These are phyloP conservation scores for Ustilago tritici DNA, from an alignment of 1,284 basidiomycete genomes.

Conservation along the genomic window DNA sequence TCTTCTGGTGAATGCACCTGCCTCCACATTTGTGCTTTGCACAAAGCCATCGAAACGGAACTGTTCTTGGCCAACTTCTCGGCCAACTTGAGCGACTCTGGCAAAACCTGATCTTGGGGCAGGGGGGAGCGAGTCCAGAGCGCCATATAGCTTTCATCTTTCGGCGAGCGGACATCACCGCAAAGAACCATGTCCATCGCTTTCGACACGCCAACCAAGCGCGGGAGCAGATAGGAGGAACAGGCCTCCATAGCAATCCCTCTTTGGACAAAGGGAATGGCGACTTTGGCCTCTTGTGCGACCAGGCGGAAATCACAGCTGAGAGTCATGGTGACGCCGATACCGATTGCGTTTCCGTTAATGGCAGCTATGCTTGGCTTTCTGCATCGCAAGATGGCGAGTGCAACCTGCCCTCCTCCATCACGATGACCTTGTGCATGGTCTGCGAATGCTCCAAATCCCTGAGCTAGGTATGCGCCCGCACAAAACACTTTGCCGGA, in stretches of 20 bases:
- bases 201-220: constrained; percentile 53
- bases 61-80: constrained; percentile 51
- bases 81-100: constrained; percentile 44
- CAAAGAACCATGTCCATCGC: constrained; percentile 57
- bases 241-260: constrained; percentile 61
- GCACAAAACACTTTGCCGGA: constrained; percentile 58
- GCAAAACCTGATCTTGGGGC: constrained; percentile 43
- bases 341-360: constrained; percentile 61
- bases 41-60: constrained; percentile 54
- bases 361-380: constrained; percentile 60
- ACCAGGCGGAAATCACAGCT: constrained; percentile 50
- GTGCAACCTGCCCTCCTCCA: constrained; percentile 47
- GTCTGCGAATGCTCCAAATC: constrained; percentile 48
- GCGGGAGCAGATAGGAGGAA: constrained; percentile 50
- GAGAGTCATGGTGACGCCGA: constrained; percentile 59
- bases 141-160: constrained; percentile 22
- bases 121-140: constrained; percentile 43
- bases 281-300: constrained; percentile 54
- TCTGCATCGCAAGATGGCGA: constrained; percentile 52
- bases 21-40: constrained; percentile 57
- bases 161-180: constrained; percentile 49
- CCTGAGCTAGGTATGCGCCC: constrained; percentile 53
- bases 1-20: constrained; percentile 48
- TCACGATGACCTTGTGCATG: constrained; percentile 52
- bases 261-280: constrained; percentile 57